Conservation (phyloP, 352 stramenopile species). For the Globisporangium mamillatum region DNA sequence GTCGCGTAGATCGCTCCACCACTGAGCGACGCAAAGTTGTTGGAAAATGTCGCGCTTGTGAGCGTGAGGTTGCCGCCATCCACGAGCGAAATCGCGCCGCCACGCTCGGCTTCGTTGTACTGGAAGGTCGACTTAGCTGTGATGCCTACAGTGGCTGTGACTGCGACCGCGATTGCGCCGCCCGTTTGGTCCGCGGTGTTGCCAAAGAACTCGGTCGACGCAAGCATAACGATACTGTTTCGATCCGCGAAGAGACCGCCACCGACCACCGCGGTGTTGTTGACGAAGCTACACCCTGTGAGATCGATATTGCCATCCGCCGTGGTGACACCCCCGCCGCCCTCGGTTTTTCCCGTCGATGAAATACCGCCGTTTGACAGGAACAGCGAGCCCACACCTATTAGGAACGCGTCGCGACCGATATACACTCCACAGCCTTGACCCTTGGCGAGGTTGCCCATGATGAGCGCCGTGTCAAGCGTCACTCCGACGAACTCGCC, state of each 20-base stretch:
- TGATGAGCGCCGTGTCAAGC: slow-evolving; percentile 26
- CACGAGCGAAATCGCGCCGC: slow-evolving; percentile 25
- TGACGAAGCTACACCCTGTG: slow-evolving; percentile 26
- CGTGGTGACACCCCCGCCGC: slow-evolving; percentile 41
- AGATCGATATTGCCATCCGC: slow-evolving; percentile 40
- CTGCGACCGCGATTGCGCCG: slow-evolving; percentile 31
- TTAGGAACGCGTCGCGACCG: slow-evolving; percentile 39
- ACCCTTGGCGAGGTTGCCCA: slow-evolving; percentile 39
- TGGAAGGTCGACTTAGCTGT: slow-evolving; percentile 23
- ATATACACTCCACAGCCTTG: slow-evolving; percentile 55
- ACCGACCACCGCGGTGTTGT: slow-evolving; percentile 51
- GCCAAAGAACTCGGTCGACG: slow-evolving; percentile 26
- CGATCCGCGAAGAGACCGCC: slow-evolving; percentile 46
- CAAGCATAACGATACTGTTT: slow-evolving; percentile 21
- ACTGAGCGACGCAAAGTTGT: slow-evolving; percentile 22
- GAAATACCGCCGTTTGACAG: slow-evolving; percentile 41
- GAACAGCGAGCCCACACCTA: slow-evolving; percentile 23
- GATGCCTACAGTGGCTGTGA: slow-evolving; percentile 24
- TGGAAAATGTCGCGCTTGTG: slow-evolving; percentile 13
- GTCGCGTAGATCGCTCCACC: slow-evolving; percentile 33
- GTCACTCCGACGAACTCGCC: slow-evolving; percentile 36
- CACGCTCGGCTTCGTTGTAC: slow-evolving; percentile 33
- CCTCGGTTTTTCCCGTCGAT: slow-evolving; percentile 54
- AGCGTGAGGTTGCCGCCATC: slow-evolving; percentile 20
- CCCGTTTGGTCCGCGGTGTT: slow-evolving; percentile 50